Percentiles rank a stretch among this genome's conserved stretches.
Evolutionary conservation across 129 eudicot genomes (phyloP).

Genomic region (Kitagawia praeruptora): DNA sequence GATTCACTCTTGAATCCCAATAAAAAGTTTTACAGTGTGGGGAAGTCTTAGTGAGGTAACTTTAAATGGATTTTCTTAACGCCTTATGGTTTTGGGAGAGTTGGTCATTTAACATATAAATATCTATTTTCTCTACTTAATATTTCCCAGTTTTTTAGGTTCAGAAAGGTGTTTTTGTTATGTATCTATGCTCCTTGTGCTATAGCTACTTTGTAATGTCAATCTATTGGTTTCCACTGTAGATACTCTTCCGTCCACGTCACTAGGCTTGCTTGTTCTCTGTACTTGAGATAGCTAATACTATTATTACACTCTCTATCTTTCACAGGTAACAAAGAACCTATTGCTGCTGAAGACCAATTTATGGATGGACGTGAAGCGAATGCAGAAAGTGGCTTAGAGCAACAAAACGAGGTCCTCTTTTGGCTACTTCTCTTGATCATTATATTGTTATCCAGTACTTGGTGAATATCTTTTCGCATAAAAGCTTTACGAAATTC

Average conservation of each 20-base stretch:
- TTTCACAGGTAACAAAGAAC: conserved; percentile 32
- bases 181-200: neutral
- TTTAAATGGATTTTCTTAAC: neutral
- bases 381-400: conserved; percentile 21
- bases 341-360: conserved; percentile 12
- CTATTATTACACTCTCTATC: neutral
- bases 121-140: neutral
- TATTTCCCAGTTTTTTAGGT: neutral
- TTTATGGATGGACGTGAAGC: conserved; percentile 18
- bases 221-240: neutral
- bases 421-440: conserved; percentile 3
- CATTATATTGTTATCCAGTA: neutral
- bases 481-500: neutral
- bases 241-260: neutral
- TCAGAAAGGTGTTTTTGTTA: neutral
- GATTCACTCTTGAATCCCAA: neutral
- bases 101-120: neutral
- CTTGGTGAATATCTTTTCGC: neutral
- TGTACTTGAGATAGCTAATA: neutral
- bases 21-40: neutral
- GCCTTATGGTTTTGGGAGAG: neutral
- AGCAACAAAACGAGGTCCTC: conserved; percentile 41
- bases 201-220: neutral
- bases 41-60: neutral
- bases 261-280: neutral